Conservation (phyloP, 768 basidiomycete species). For the Mycena kentingensis region DNA sequence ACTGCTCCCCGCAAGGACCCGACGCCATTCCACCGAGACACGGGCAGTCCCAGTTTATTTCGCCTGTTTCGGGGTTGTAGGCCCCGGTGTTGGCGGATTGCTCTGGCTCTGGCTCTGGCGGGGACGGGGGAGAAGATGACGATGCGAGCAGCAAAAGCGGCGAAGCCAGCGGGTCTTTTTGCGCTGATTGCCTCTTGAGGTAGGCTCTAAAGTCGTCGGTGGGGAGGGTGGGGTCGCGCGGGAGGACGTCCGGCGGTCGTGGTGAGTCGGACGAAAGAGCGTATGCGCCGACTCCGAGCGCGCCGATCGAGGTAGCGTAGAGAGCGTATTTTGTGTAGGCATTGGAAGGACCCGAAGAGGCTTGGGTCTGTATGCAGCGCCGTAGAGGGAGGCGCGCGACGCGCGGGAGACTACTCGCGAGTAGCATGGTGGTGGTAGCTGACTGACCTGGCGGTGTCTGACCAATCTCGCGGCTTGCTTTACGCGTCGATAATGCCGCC, state of each 20-base stretch:
- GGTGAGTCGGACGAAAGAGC: not conserved
- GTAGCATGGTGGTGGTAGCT: constrained; percentile 5
- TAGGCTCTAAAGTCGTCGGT: not conserved
- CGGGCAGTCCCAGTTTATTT: constrained; percentile 99
- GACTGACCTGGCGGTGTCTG: not conserved
- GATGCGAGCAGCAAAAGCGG: no score
- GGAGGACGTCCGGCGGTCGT: not conserved
- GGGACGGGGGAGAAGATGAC: not conserved
- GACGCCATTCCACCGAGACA: constrained; percentile 99
- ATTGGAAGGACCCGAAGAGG: not conserved
- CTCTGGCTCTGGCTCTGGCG: not conserved
- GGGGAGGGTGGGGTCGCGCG: not conserved
- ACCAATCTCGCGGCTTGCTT: not conserved
- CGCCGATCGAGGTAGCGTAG: not conserved
- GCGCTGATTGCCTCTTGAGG: no score
- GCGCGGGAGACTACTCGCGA: no score
- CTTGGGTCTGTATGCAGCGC: constrained; percentile 14
- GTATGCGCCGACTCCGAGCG: constrained; percentile 6
- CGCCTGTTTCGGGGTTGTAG: constrained; percentile 94
- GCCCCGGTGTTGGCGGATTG: constrained; percentile 45
- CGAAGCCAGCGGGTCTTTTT: no score
- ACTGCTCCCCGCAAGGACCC: constrained; percentile 91
- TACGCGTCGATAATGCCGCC: constrained; percentile 1
- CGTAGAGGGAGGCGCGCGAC: constrained; percentile 8
- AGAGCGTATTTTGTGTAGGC: constrained; percentile 13